Percentiles rank a stretch among this genome's conserved stretches.
phyloP scores from a whole-genome alignment of 2,329 filamentous ascomycete genomes.

The Emericellopsis cladophorae region DNA sequence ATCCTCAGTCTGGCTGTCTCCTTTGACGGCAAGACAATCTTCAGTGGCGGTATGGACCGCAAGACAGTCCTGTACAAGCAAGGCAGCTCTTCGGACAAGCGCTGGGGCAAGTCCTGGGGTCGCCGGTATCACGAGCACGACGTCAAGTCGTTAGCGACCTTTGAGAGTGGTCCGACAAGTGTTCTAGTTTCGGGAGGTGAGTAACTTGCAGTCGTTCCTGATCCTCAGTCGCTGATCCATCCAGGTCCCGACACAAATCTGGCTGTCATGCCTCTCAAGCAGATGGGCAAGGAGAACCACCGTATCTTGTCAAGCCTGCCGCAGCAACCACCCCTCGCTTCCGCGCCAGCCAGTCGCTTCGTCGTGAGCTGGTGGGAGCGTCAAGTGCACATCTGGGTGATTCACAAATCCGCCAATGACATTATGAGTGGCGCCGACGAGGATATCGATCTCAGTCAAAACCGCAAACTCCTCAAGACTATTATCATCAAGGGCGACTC shows the following conservation, averaged over 20 bases:
- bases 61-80: conserved; percentile 74
- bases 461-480: conserved; percentile 55
- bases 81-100: conserved; percentile 41
- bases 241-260: conserved; percentile 76
- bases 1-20: conserved; percentile 79
- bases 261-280: conserved; percentile 61
- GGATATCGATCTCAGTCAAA: conserved; percentile 30
- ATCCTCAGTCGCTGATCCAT: background rate
- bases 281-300: conserved; percentile 72
- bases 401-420: conserved; percentile 31
- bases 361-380: conserved; percentile 88
- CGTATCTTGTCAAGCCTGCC: conserved; percentile 74
- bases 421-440: conserved; percentile 27
- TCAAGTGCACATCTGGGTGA: conserved; percentile 71
- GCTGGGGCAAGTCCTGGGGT: conserved; percentile 81
- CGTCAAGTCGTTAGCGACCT: conserved; percentile 86
- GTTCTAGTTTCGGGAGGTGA: conserved; percentile 84
- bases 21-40: conserved; percentile 65
- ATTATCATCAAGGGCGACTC: conserved; percentile 63
- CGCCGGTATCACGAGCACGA: conserved; percentile 84
- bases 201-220: conserved; percentile 9
- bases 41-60: conserved; percentile 87
- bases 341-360: conserved; percentile 60
- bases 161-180: conserved; percentile 72
- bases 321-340: conserved; percentile 60